phyloP scores from a whole-genome alignment of 2,329 filamentous ascomycete genomes.

The Diplodia intermedia region DNA sequence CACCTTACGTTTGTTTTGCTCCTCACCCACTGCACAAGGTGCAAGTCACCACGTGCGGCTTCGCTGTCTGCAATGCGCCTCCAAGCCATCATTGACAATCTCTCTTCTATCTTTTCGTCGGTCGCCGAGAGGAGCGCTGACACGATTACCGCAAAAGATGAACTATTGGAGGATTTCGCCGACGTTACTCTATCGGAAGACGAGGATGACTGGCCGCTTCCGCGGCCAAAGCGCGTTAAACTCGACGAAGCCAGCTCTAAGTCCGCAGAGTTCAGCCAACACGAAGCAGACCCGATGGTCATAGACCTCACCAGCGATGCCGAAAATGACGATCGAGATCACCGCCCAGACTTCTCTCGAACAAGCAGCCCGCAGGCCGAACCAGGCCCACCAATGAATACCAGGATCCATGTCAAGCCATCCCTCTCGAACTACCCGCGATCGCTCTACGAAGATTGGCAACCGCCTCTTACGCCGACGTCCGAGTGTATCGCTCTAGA shows the following conservation, averaged over 20 bases:
- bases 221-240: background rate
- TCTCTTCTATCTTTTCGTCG: background rate
- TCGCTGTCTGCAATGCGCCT: background rate
- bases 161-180: background rate
- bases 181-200: background rate
- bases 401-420: background rate
- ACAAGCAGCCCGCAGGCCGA: too few species aligned
- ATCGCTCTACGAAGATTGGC: slow-evolving; percentile 14
- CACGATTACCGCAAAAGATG: background rate
- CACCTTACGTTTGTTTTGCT: slow-evolving; percentile 18
- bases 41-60: background rate
- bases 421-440: background rate
- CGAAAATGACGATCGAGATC: background rate
- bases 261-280: background rate
- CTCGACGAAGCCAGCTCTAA: background rate
- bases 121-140: background rate
- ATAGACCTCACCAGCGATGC: background rate
- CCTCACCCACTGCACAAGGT: background rate
- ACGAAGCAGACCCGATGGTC: background rate
- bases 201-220: background rate
- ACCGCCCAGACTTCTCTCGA: too few species aligned
- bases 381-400: background rate
- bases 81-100: background rate
- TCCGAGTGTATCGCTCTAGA: background rate
- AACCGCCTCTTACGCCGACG: background rate